Evolutionary conservation across 2,329 filamentous ascomycete genomes (phyloP).

Genomic region (Ophiostoma sp.): DNA sequence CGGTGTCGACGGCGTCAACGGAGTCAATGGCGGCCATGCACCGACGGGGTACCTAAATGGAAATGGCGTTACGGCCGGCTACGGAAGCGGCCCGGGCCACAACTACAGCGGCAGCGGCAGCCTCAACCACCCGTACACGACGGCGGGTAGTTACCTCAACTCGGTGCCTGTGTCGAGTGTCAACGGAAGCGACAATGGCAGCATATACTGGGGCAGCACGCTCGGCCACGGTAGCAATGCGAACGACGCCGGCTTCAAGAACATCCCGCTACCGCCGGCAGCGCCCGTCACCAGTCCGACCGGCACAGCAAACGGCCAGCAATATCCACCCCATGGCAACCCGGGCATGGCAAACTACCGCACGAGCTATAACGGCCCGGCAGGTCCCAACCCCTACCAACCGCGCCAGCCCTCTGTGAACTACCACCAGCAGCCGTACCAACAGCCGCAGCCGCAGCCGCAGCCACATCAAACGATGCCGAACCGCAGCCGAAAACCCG

Average conservation of each 20-base stretch:
- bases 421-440: not conserved
- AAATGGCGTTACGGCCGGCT: not conserved
- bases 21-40: not conserved
- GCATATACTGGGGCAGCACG: not conserved
- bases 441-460: too few species aligned
- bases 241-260: not conserved
- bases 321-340: not conserved
- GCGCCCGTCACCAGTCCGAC: not conserved
- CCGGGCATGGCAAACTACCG: not conserved
- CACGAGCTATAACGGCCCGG: not conserved
- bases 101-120: not conserved
- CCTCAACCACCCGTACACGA: not conserved
- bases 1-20: not conserved
- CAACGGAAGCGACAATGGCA: conserved; percentile 6
- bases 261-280: conserved; percentile 16
- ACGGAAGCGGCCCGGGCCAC: not conserved
- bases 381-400: not conserved
- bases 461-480: not conserved
- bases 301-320: not conserved
- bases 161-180: not conserved
- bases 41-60: not conserved
- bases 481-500: not conserved
- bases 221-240: not conserved
- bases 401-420: not conserved
- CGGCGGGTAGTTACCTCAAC: not conserved